Percentiles rank a stretch among this genome's conserved stretches.
phyloP scores from a whole-genome alignment of 768 basidiomycete genomes.

The Tulasnella sp. region DNA sequence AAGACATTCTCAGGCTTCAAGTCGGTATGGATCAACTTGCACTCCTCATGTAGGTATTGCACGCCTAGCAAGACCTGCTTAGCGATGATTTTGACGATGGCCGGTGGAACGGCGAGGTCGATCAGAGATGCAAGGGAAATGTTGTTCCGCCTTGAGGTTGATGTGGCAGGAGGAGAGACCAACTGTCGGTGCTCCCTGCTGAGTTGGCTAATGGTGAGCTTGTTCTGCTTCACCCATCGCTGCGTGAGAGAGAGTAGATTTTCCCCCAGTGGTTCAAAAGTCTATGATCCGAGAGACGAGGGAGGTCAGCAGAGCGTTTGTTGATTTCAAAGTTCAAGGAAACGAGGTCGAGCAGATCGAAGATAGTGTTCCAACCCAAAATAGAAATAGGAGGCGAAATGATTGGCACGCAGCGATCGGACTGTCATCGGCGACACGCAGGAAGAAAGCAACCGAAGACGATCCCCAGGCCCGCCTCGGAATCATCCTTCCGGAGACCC shows the following conservation, averaged over 20 bases:
- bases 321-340: not conserved
- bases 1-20: slow-evolving; percentile 83
- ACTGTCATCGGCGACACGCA: too few species aligned
- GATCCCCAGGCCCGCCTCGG: too few species aligned
- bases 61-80: slow-evolving; percentile 81
- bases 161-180: not conserved
- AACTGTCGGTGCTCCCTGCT: not conserved
- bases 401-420: too few species aligned
- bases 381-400: too few species aligned
- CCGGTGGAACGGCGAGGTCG: slow-evolving; percentile 55
- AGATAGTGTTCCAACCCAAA: not conserved
- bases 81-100: slow-evolving; percentile 75
- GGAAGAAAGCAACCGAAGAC: too few species aligned
- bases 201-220: slow-evolving; percentile 3
- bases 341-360: not conserved
- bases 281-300: slow-evolving; percentile 6
- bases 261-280: slow-evolving; percentile 31
- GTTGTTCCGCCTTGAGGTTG: not conserved
- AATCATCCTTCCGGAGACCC: too few species aligned
- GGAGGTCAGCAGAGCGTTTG: not conserved
- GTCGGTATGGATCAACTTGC: slow-evolving; percentile 79
- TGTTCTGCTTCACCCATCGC: slow-evolving; percentile 14
- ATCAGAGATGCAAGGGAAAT: slow-evolving; percentile 18
- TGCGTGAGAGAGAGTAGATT: slow-evolving; percentile 29
- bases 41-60: slow-evolving; percentile 87